Conservation (phyloP, 768 basidiomycete species). For the Tricholoma bakamatsutake region DNA sequence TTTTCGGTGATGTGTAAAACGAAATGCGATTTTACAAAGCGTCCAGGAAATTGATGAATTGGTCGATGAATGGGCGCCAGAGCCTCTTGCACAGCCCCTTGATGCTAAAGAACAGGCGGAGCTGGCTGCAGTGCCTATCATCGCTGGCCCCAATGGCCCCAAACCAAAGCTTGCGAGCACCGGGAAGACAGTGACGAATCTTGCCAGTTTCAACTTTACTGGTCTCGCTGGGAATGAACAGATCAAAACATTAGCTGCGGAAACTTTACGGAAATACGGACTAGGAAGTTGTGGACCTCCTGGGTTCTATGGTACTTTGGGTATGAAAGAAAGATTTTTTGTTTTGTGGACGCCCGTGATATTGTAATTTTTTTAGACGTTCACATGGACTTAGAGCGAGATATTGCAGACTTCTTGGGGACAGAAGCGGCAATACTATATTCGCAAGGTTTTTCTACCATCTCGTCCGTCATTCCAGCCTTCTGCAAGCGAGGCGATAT, state of each 20-base stretch:
- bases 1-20: neutral
- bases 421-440: constrained; percentile 89
- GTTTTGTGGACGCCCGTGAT: neutral
- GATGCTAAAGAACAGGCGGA: constrained; percentile 56
- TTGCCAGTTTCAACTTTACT: constrained; percentile 89
- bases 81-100: constrained; percentile 68
- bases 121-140: constrained; percentile 68
- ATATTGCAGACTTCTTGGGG: constrained; percentile 88
- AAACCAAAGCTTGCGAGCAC: constrained; percentile 71
- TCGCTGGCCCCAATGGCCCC: constrained; percentile 75
- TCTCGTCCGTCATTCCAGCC: constrained; percentile 91
- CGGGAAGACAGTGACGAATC: constrained; percentile 75
- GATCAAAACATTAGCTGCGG: constrained; percentile 81
- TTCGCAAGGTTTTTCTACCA: constrained; percentile 88
- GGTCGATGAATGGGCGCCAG: constrained; percentile 92
- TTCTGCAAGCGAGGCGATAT: constrained; percentile 98
- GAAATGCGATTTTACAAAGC: neutral
- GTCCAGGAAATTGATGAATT: constrained; percentile 91
- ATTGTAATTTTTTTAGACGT: constrained; percentile 59
- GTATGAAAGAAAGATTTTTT: constrained; percentile 38
- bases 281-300: constrained; percentile 94
- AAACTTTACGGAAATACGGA: constrained; percentile 83
- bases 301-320: constrained; percentile 94
- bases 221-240: constrained; percentile 84
- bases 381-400: constrained; percentile 82